Evolutionary conservation across 2,329 filamentous ascomycete species (phyloP).

Genomic region (Trichoderma pleuroti): DNA sequence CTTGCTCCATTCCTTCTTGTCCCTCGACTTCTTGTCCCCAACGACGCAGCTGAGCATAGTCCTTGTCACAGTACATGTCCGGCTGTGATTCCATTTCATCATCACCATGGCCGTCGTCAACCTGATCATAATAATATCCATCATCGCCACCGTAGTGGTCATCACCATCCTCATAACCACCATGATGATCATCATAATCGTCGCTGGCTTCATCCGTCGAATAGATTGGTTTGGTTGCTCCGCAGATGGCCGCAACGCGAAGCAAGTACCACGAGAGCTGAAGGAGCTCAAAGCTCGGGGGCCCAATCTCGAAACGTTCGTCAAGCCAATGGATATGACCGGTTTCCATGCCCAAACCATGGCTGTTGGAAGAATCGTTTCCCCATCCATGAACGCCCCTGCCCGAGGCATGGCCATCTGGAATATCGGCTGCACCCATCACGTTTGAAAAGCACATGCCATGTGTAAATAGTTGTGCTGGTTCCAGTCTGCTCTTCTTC

Average conservation of each 20-base stretch:
- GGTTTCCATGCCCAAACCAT: neutral
- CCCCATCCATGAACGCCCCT: neutral
- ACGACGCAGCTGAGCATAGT: neutral
- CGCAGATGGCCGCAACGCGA: neutral
- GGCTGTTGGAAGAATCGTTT: no score
- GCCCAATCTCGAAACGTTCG: neutral
- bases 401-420: neutral
- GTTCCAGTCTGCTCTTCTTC: neutral
- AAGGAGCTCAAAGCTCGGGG: neutral
- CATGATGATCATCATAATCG: neutral
- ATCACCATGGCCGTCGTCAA: neutral
- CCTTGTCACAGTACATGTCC: neutral
- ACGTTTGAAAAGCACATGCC: neutral
- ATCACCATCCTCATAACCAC: neutral
- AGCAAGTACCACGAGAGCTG: neutral
- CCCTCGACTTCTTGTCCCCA: neutral
- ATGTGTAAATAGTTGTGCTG: neutral
- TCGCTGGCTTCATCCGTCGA: accelerated
- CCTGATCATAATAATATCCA: no score
- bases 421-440: neutral
- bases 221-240: neutral
- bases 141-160: no score
- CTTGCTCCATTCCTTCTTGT: neutral
- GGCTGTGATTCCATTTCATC: neutral
- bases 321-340: accelerated